Evolutionary conservation across 2,329 filamentous ascomycete genomes (phyloP).

Genomic region (Tolypocladium capitatum): DNA sequence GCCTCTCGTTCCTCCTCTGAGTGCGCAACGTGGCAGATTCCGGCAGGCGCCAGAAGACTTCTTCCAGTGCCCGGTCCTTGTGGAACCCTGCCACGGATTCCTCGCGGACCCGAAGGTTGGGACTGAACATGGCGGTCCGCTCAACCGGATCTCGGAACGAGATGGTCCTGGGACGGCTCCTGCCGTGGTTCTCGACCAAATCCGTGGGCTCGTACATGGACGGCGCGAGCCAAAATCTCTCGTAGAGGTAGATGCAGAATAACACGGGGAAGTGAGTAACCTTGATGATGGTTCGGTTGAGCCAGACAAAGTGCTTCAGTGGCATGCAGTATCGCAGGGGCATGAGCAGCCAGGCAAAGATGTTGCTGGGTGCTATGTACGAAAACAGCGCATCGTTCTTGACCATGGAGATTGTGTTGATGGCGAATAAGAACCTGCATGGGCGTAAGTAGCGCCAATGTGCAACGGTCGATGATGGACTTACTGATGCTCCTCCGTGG

Average conservation of each 20-base stretch:
- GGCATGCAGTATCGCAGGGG: slow-evolving; percentile 71
- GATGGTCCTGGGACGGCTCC: slow-evolving; percentile 33
- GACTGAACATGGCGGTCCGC: slow-evolving; percentile 57
- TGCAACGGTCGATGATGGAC: slow-evolving; percentile 8
- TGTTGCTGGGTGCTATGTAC: slow-evolving; percentile 82
- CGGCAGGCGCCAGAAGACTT: slow-evolving; percentile 71
- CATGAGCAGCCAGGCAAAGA: slow-evolving; percentile 79
- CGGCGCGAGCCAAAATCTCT: slow-evolving; percentile 63
- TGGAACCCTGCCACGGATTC: slow-evolving; percentile 80
- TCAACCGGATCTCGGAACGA: slow-evolving; percentile 44
- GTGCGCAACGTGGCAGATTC: slow-evolving; percentile 48
- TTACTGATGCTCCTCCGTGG: slow-evolving; percentile 74
- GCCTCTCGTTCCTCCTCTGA: slow-evolving; percentile 48
- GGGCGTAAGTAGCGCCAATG: slow-evolving; percentile 2
- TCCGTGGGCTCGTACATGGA: slow-evolving; percentile 74
- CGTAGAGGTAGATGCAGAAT: slow-evolving; percentile 77
- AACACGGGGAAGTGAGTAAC: slow-evolving; percentile 78
- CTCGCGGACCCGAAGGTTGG: slow-evolving; percentile 58
- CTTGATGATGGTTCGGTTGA: slow-evolving; percentile 89
- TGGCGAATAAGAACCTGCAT: slow-evolving; percentile 68
- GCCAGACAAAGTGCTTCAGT: slow-evolving; percentile 65
- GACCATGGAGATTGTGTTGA: slow-evolving; percentile 96
- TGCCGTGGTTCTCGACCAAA: slow-evolving; percentile 59
- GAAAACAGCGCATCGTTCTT: slow-evolving; percentile 96
- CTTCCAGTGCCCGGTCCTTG: slow-evolving; percentile 80